Evolutionary conservation across 768 basidiomycete genomes (phyloP), one percentile per base, ranked within the genome.

Genomic region (Suillus subalutaceus): DNA sequence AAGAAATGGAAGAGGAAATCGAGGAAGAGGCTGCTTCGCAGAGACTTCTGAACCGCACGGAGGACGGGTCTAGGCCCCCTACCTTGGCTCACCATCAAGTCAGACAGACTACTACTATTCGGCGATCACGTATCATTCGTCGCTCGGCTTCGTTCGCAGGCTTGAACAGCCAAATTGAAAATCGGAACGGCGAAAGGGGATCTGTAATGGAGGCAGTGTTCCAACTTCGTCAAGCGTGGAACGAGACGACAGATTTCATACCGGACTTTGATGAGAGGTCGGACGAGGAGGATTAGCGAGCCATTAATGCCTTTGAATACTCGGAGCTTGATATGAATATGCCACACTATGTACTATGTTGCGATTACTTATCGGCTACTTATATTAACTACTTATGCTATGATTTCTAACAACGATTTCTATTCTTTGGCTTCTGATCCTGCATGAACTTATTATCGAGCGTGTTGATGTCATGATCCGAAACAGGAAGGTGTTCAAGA

Each of bases 81-180:
- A 4, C 30, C 30, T 18, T 30, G 15, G 30, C 9, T 53, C 16
- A 9, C 9, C 38, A 26, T 18, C 38, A 40, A 59, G 38, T 15
- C 57, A 40, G 38, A 26, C 16, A 38, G 23, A 40, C 23, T 10
- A 26, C 38, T 18, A 2, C 38, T n/a, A 43, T 0, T 6, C 44
- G 40, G 55, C 46, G 20, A 15, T 62, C 69, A 4, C 66, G 52
- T 26, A 40, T 62, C 8, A 66, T 75, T 15, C 76, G 74, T 55
- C 74, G 75, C 40, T 76, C 75, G 5, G 70, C n/a, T 50, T 75
- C 76, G 40, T 71, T 68, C 15, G 69, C 70, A 18, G 72, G 69
- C 6, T 67, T 68, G 68, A 55, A 67, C 12, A 20, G 26, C 1
- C 41, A 43, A 6, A 35, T 56, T 20, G 41, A 37, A 16, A 0